These are phyloP conservation scores for Tolypocladium cylindrosporum DNA, from an alignment of 2,329 filamentous ascomycete genomes.

Conservation along the genomic window DNA sequence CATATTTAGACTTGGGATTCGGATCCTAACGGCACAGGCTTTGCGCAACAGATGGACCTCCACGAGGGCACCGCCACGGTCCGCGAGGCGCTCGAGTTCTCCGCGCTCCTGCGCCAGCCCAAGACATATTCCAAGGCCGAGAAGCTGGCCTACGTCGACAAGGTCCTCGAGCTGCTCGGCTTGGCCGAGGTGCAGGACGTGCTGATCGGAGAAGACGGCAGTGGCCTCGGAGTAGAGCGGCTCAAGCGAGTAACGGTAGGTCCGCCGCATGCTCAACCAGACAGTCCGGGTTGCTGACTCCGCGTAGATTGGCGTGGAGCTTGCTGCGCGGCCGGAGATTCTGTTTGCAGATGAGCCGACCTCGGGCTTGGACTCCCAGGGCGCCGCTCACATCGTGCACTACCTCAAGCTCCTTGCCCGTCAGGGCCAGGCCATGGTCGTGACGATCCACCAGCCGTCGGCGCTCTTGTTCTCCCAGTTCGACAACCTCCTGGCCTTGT, in stretches of 20 bases:
- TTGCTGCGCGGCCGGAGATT: constrained; percentile 44
- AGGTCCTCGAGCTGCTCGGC: constrained; percentile 54
- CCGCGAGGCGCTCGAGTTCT: constrained; percentile 54
- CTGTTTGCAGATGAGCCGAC: constrained; percentile 52
- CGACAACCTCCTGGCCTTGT: constrained; percentile 41
- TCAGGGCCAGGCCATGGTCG: constrained; percentile 47
- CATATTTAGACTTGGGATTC: no score
- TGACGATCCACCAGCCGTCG: constrained; percentile 48
- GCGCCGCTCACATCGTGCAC: constrained; percentile 47
- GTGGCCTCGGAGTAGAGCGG: constrained; percentile 45
- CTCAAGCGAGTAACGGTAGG: constrained; percentile 36
- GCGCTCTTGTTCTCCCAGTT: constrained; percentile 44
- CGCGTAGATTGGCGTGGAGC: constrained; percentile 34
- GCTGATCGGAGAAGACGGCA: constrained; percentile 32
- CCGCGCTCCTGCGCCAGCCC: constrained; percentile 51
- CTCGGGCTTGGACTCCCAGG: constrained; percentile 44
- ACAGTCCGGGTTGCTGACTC: no score
- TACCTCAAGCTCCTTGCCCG: constrained; percentile 49
- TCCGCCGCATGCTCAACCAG: no score
- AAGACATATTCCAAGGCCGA: constrained; percentile 43
- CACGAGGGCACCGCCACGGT: constrained; percentile 55
- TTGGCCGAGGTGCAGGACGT: constrained; percentile 54
- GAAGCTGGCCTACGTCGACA: constrained; percentile 57
- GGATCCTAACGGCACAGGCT: constrained; percentile 34
- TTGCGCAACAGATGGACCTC: constrained; percentile 50